These are phyloP conservation scores for Trichoderma lentiforme DNA, from an alignment of 2,329 filamentous ascomycete species.

Conservation along the genomic window DNA sequence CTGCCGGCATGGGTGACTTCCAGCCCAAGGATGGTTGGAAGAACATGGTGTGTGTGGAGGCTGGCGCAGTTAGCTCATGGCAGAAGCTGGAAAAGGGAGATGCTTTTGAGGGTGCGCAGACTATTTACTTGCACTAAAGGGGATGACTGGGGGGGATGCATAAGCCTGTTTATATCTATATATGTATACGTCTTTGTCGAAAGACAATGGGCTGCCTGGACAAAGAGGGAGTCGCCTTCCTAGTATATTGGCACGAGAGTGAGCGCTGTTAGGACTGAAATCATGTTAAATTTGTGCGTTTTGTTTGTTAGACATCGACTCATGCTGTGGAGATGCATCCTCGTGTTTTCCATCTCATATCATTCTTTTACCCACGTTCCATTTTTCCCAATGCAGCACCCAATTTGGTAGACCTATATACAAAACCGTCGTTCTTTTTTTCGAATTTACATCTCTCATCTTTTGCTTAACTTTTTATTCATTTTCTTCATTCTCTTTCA, in stretches of 20 bases:
- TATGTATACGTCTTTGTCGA: neutral
- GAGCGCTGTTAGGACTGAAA: neutral
- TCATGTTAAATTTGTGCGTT: neutral
- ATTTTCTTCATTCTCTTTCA: neutral
- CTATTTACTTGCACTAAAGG: slow-evolving; percentile 39
- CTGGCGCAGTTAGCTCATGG: slow-evolving; percentile 79
- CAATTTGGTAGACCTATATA: neutral
- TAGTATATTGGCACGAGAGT: neutral
- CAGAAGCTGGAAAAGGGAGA: slow-evolving; percentile 79
- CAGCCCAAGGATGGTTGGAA: slow-evolving; percentile 84
- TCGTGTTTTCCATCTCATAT: neutral
- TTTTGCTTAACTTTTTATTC: neutral
- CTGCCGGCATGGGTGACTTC: slow-evolving; percentile 79
- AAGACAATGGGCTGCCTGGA: neutral
- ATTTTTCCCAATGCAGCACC: neutral
- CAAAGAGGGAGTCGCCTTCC: neutral
- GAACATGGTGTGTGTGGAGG: slow-evolving; percentile 92
- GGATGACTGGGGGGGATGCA: neutral
- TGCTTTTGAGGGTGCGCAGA: slow-evolving; percentile 60
- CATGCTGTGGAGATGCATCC: neutral
- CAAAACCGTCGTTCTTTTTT: neutral
- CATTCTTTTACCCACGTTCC: neutral
- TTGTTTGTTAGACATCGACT: neutral
- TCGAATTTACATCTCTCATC: neutral
- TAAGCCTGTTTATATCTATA: neutral